Percentiles rank a stretch among this genome's conserved stretches.
phyloP scores from a whole-genome alignment of 257 asterid species.

The Solanum piurae region DNA sequence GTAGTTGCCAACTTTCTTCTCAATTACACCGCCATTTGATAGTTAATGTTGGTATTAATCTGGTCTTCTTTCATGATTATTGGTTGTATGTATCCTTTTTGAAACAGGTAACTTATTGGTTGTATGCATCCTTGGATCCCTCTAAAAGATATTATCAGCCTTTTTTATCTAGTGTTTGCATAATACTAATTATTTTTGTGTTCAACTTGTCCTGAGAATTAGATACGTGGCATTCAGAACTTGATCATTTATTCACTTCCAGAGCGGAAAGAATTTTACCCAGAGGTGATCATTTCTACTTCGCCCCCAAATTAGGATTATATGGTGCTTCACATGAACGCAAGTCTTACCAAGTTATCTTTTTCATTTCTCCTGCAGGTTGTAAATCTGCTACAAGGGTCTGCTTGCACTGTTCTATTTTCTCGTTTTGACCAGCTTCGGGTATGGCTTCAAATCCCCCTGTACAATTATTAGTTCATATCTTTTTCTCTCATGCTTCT shows the following conservation, averaged over 20 bases:
- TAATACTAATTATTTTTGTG: not conserved
- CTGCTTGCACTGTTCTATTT: constrained; percentile 79
- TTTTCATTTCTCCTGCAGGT: constrained; percentile 40
- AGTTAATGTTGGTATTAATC: not conserved
- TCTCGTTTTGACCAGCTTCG: constrained; percentile 73
- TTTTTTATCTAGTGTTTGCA: not conserved
- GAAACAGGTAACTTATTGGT: not conserved
- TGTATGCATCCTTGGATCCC: not conserved
- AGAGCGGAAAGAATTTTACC: constrained; percentile 89
- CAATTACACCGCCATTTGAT: not conserved
- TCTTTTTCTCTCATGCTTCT: not conserved
- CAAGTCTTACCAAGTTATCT: not conserved
- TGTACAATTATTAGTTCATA: not conserved
- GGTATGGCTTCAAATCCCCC: constrained; percentile 30
- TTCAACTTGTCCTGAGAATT: not conserved
- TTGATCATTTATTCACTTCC: constrained; percentile 81
- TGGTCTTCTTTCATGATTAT: not conserved
- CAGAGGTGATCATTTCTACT: constrained; percentile 46
- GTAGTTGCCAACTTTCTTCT: not conserved
- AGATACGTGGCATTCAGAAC: constrained; percentile 86
- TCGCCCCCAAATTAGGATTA: not conserved
- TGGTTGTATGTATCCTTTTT: not conserved
- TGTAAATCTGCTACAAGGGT: constrained; percentile 70
- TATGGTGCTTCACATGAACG: not conserved
- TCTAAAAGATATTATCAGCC: not conserved